Evolutionary conservation across 352 stramenopile genomes (phyloP).

Genomic region (Globisporangium nunn): DNA sequence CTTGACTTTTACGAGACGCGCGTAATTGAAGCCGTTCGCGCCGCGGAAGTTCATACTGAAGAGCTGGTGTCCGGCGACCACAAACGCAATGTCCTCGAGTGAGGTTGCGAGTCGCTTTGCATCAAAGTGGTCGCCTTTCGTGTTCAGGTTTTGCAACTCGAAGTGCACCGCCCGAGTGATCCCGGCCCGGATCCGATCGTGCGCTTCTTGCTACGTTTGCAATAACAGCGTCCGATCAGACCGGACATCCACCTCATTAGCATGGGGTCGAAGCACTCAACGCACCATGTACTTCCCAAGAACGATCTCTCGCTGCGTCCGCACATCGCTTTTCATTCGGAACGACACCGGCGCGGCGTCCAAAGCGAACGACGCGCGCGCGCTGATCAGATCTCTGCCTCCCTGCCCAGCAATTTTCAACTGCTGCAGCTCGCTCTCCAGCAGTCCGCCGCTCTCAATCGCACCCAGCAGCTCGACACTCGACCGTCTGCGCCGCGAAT

Average conservation of each 20-base stretch:
- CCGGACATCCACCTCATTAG: too few relatives aligned
- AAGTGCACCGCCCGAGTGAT: constrained; percentile 38
- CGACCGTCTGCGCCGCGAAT: constrained; percentile 35
- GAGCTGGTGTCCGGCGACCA: constrained; percentile 64
- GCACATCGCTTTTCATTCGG: constrained; percentile 25
- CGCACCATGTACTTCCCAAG: constrained; percentile 76
- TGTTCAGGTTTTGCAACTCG: constrained; percentile 20
- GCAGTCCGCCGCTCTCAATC: constrained; percentile 46
- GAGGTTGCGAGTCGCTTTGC: constrained; percentile 32
- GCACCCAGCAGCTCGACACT: constrained; percentile 59
- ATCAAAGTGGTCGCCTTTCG: constrained; percentile 20
- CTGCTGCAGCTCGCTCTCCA: constrained; percentile 28
- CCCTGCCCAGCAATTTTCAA: constrained; percentile 12
- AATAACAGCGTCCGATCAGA: constrained; percentile 5
- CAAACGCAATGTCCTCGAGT: constrained; percentile 72
- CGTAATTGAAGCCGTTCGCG: constrained; percentile 74
- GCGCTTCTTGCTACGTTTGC: constrained; percentile 40
- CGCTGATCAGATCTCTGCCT: neutral
- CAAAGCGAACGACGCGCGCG: constrained; percentile 6
- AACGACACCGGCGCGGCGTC: constrained; percentile 18
- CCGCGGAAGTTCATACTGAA: constrained; percentile 80
- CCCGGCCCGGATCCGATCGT: constrained; percentile 49
- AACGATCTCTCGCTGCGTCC: constrained; percentile 50
- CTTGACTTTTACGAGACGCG: constrained; percentile 75
- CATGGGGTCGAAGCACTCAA: neutral